Base-by-base conservation (phyloP, 2,329 filamentous ascomycete species). In the Cercospora berteroae region DNA sequence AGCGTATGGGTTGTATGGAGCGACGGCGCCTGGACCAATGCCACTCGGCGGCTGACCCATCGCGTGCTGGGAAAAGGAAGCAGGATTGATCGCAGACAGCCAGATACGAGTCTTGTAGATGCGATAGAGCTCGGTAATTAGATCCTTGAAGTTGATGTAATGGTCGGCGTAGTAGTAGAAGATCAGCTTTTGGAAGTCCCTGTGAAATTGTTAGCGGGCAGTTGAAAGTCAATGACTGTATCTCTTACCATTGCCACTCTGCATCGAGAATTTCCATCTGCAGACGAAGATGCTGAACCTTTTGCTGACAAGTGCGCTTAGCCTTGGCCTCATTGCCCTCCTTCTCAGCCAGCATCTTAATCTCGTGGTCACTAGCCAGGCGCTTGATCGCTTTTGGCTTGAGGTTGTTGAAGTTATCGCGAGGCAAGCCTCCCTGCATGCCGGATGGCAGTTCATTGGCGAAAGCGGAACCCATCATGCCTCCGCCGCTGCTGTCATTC, bases 181-280 rank as follows among this genome's bases (percentile, higher is more conserved):
- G 0, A 96, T 99, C 65, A 99, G 83, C 79, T 99, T 99, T 82
- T 98, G 97, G 89, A 93, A 97, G 79, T 99, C 95, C 89, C 94
- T 97, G 74, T 65, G 69, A 60, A 42, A 31, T 10, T 13, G 44
- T 66, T 50, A 59, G 48, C 58, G 61, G 67, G 64, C 18, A 63
- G 62, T 27, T 20, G 27, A 31, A 18, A 44, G 33, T 44, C 31
- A 44, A n/a, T 36, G 23, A 33, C 42, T 39, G 16, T 5, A 12
- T n/a, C 18, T 85, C 92, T 87, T 84, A 96, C 94, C 97, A 96
- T 77, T 99, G 95, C 77, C 97, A 99, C 78, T 99, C 95, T 4
- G 95, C 95, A 80, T 99, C 95, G 6, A 99, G 87, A 70, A 99
- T 98, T 79, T 99, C 95, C 95, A 99, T 98, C 74, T 96, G 94